Percentiles rank a stretch among this genome's conserved stretches.
Conservation (phyloP, 257 asterid species). For the Ophiorrhiza pumila region DNA sequence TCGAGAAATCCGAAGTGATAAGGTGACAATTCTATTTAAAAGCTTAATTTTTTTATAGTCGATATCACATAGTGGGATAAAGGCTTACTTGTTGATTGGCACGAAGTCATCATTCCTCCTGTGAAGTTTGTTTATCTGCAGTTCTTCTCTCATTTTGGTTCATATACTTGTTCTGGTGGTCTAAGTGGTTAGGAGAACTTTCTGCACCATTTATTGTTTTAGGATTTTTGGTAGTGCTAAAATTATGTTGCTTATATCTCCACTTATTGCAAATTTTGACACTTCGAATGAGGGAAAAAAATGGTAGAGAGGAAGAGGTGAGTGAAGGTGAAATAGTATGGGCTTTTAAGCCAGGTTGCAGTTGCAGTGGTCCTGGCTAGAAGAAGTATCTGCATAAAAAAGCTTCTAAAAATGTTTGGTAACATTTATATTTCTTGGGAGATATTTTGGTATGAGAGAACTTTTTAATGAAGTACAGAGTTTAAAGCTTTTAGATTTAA, state of each 20-base stretch:
- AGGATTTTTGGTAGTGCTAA: not conserved
- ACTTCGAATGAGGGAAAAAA: not conserved
- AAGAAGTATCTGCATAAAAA: too few relatives aligned
- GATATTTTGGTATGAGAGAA: too few relatives aligned
- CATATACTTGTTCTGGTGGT: not conserved
- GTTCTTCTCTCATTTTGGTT: not conserved
- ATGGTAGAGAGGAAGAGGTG: not conserved
- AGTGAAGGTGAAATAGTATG: not conserved
- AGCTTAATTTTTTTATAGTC: not conserved
- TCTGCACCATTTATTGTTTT: not conserved
- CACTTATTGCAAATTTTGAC: too few relatives aligned
- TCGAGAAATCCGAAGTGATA: slow-evolving; percentile 87
- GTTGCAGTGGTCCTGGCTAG: too few relatives aligned
- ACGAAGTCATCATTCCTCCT: not conserved
- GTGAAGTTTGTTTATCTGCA: not conserved
- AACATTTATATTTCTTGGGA: too few relatives aligned
- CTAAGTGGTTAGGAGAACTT: not conserved
- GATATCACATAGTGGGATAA: too few relatives aligned
- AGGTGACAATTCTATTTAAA: slow-evolving; percentile 47
- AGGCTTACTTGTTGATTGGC: too few relatives aligned
- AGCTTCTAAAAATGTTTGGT: too few relatives aligned
- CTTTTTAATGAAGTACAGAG: too few relatives aligned
- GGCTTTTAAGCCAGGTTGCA: not conserved
- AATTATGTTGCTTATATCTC: too few relatives aligned
- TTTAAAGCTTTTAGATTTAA: too few relatives aligned